Evolutionary conservation across 2,329 filamentous ascomycete species (phyloP), one percentile per base, ranked within the genome.

Genomic region (Cryphonectria carpinicola): DNA sequence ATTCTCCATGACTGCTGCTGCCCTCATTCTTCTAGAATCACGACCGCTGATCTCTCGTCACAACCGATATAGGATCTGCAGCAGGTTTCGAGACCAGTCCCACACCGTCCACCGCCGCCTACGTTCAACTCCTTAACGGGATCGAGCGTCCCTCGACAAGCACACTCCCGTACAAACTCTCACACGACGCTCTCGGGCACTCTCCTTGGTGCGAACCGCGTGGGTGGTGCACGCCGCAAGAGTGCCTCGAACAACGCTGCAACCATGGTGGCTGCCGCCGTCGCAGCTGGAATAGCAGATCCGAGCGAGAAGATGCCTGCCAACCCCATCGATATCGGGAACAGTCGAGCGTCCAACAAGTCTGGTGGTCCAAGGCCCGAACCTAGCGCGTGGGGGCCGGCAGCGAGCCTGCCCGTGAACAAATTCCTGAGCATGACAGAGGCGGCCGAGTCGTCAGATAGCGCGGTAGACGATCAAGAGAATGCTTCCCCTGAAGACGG

Each of bases 191-290:
- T 95, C 69, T 88, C 92, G 71, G 89, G 90, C 76, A 89, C 92
- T 71, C 88, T 95, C 78, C 95, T 95, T 84, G 84, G 90, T 76
- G 91, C 89, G 80, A 93, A 97, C 81, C 93, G 96, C 76, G 90
- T 98, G 17, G 61, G 61, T n/a, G 61, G 61, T 75, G 94, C 93
- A 76, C 93, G 95, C 78, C 90, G 96, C 77, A 98, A 98, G 88
- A 98, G 95, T 82, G 94, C 97, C 79, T 94, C 93, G 72, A 92
- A 90, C 74, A 88, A 91, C 63, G 87, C 86, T 64, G 87, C 88
- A 80, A 95, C 92, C 81, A 89, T 92, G 62, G 91, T 92, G 25
- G 93, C 92, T 68, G 84, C 95, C 73, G 92, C 92, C 43, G 91
- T 91, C 17, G 92, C 93, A 78, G 85, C 84, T 67, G 89, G 91